Evolutionary conservation across 768 basidiomycete species (phyloP).

Genomic region (Mycena vulgaris): DNA sequence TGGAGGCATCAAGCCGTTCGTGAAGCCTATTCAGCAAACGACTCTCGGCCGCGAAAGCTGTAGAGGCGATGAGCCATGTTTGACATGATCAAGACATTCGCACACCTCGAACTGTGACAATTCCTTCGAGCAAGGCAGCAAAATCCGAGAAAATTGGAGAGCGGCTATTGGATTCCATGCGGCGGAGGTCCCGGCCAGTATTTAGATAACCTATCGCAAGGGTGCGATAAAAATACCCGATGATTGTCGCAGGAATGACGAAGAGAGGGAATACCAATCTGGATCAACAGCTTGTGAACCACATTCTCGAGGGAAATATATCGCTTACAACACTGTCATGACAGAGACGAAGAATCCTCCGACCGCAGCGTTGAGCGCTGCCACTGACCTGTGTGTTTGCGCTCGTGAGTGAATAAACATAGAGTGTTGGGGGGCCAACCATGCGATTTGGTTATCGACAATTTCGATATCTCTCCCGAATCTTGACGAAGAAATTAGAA

Average conservation of each 20-base stretch:
- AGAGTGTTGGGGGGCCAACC: slow-evolving; percentile 68
- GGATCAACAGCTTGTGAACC: slow-evolving; percentile 13
- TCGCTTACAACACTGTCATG: slow-evolving; percentile 13
- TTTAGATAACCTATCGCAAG: slow-evolving; percentile 5
- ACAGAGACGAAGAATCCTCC: slow-evolving; percentile 80
- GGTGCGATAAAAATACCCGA: slow-evolving; percentile 17
- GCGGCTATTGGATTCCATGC: slow-evolving; percentile 32
- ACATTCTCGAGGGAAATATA: not conserved
- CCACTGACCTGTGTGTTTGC: not conserved
- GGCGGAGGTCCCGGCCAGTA: slow-evolving; percentile 26
- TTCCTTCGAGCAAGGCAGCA: slow-evolving; percentile 86
- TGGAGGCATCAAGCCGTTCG: slow-evolving; percentile 82
- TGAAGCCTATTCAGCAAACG: slow-evolving; percentile 85
- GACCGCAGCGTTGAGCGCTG: not conserved
- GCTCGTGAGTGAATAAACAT: slow-evolving; percentile 65
- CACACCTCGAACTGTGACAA: slow-evolving; percentile 77
- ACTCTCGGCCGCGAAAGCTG: slow-evolving; percentile 83
- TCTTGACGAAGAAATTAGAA: not conserved
- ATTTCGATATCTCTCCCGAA: slow-evolving; percentile 80
- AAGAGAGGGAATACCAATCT: slow-evolving; percentile 87
- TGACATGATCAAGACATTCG: slow-evolving; percentile 39
- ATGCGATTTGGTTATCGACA: slow-evolving; percentile 80
- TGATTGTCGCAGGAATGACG: slow-evolving; percentile 66
- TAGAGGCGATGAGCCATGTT: slow-evolving; percentile 73
- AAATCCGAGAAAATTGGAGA: slow-evolving; percentile 87